phyloP scores from a whole-genome alignment of 352 stramenopile genomes.

The Elongisporangium prolatum region DNA sequence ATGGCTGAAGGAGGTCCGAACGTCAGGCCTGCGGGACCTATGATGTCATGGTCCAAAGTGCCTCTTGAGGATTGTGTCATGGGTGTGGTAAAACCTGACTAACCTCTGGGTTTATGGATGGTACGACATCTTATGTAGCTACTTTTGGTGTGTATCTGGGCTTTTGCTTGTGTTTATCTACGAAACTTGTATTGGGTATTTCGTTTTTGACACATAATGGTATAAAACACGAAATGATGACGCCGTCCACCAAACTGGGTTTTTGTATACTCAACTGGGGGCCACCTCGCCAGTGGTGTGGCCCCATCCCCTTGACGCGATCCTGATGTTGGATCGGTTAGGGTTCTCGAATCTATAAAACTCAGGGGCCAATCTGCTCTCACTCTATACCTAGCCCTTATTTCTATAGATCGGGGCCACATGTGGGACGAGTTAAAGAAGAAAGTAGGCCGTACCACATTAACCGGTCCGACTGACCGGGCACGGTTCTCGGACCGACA shows the following conservation, averaged over 20 bases:
- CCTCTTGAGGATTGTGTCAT: not conserved
- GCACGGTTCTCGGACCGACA: slow-evolving; percentile 6
- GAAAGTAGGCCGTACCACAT: not conserved
- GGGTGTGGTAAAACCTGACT: not conserved
- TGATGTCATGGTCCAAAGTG: slow-evolving; percentile 41
- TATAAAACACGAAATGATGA: not conserved
- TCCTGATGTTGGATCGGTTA: not conserved
- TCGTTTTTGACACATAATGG: not conserved
- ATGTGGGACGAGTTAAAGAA: not conserved
- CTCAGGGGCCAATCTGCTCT: not conserved
- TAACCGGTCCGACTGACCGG: slow-evolving; percentile 8
- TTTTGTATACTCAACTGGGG: not conserved
- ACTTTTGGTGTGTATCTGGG: not conserved
- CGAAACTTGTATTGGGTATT: not conserved
- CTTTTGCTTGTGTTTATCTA: not conserved
- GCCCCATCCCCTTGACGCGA: not conserved
- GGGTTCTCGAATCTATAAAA: not conserved
- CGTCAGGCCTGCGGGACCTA: slow-evolving; percentile 26
- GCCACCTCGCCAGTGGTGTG: not conserved
- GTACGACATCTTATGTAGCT: not conserved
- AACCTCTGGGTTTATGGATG: not conserved
- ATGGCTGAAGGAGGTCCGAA: slow-evolving; percentile 1
- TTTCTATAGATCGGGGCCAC: not conserved
- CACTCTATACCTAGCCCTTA: not conserved
- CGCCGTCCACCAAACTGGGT: not conserved